phyloP scores from a whole-genome alignment of 768 basidiomycete genomes.

The Cyclocybe cylindracea region DNA sequence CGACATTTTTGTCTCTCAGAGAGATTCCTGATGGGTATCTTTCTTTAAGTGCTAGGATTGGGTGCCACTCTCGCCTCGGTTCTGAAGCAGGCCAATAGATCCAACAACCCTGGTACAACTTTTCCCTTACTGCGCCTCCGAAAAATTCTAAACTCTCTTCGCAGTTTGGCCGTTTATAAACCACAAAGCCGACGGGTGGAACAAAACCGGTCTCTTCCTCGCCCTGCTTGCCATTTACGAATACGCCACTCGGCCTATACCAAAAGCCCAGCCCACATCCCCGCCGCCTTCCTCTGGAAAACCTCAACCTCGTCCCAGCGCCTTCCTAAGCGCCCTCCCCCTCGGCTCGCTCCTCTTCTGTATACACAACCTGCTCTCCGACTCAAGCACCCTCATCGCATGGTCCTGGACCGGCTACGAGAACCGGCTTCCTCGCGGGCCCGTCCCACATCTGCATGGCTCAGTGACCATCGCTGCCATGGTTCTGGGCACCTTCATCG shows the following conservation, averaged over 20 bases:
- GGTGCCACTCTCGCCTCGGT: constrained; percentile 72
- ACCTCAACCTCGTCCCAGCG: constrained; percentile 8
- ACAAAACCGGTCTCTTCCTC: constrained; percentile 63
- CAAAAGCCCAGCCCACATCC: constrained; percentile 1
- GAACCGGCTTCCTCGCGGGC: constrained; percentile 61
- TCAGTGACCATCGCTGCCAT: constrained; percentile 67
- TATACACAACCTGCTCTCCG: constrained; percentile 70
- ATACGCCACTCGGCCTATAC: constrained; percentile 44
- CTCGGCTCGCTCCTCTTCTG: constrained; percentile 74
- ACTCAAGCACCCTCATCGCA: constrained; percentile 75
- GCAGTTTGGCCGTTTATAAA: constrained; percentile 82
- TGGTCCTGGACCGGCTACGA: constrained; percentile 93
- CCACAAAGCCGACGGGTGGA: constrained; percentile 65
- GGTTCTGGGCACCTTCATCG: constrained; percentile 50
- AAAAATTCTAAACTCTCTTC: not conserved
- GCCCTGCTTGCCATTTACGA: constrained; percentile 62
- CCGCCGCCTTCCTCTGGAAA: not conserved
- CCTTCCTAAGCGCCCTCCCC: constrained; percentile 44
- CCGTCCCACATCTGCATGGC: constrained; percentile 67
- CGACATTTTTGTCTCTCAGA: not conserved
- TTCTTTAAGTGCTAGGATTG: constrained; percentile 54
- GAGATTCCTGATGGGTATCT: not conserved
- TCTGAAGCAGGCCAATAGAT: constrained; percentile 74
- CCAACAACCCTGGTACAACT: constrained; percentile 75
- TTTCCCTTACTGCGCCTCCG: not conserved